Evolutionary conservation across 306 rosid genomes (phyloP), one percentile per base, ranked within the genome.

Genomic region (Luffa acutangula): DNA sequence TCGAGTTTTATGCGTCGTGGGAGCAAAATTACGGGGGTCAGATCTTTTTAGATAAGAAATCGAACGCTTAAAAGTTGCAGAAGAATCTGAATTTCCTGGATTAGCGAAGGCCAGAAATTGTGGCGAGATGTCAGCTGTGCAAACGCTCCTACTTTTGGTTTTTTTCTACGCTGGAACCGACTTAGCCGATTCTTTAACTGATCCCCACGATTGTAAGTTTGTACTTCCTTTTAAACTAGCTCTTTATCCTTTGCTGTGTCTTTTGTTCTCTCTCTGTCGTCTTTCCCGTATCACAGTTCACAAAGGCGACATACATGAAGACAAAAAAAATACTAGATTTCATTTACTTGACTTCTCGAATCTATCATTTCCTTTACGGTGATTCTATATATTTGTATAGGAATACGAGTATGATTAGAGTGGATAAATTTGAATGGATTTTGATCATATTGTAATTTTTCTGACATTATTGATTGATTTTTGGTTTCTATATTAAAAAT

Each of bases 121-220:
- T 18, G 53, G 59, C 11, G 15, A 74, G 15, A 74, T 74, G 78
- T 52, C 60, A 0, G 46, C 46, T 15, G 31, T 34, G 62, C 15
- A 8, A 51, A 33, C 78, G 43, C 60, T 74, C 46, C 78, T 74
- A 17, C 20, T 74, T 74, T 31, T 74, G 46, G 46, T 62, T 14
- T 51, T 74, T 45, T 33, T 48, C 78, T 51, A 8, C 59, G 78
- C 78, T 34, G 25, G 60, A 73, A 14, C 33, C 9, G 14, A 25
- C 25, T 33, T 17, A 5, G 6, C 62, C 46, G 2, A 5, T 51
- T 74, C 78, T 12, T 17, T 74, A 2, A 74, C 78, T 51, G 62
- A 74, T 48, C 45, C 60, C 21, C 25, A 4, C 62, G 78, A 74
- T 74, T 51, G 78, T 74, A 51, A 74, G 78, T 8, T 69, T 42